Evolutionary conservation across 1,139 yeast species (phyloP).

Genomic region (Sugiyamaella grinbergsii): DNA sequence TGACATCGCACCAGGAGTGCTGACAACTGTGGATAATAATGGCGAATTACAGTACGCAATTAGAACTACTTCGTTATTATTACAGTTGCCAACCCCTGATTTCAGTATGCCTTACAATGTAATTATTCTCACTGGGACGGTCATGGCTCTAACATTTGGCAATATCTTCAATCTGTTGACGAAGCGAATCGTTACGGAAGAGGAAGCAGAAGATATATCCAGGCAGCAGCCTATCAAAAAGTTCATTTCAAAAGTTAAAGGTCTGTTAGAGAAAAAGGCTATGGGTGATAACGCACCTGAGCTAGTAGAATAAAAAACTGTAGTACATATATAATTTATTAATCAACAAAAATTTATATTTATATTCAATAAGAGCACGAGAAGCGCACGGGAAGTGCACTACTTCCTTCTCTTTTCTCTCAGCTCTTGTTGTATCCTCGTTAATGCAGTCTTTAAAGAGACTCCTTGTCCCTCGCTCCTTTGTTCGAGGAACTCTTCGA

Average conservation of each 20-base stretch:
- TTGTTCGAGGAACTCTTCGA: conserved; percentile 52
- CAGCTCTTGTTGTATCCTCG: conserved; percentile 28
- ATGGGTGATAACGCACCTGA: not conserved
- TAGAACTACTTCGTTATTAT: conserved; percentile 80
- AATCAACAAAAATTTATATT: conserved; percentile 4
- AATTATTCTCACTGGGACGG: conserved; percentile 88
- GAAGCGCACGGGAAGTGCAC: too few species aligned
- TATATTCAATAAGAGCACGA: too few species aligned
- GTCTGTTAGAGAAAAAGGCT: not conserved
- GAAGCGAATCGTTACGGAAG: conserved; percentile 75
- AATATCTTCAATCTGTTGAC: conserved; percentile 76
- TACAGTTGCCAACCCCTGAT: conserved; percentile 94
- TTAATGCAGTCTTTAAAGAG: conserved; percentile 32
- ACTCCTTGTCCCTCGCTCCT: conserved; percentile 34
- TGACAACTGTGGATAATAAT: conserved; percentile 50
- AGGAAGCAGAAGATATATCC: conserved; percentile 58
- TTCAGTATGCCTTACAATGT: conserved; percentile 99
- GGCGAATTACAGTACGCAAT: conserved; percentile 43
- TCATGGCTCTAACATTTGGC: conserved; percentile 91
- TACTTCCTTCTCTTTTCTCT: conserved; percentile 17
- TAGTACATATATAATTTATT: conserved; percentile 5
- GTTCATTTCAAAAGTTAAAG: conserved; percentile 21
- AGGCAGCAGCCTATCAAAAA: conserved; percentile 29
- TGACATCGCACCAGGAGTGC: conserved; percentile 83
- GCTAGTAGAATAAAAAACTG: not conserved